phyloP scores from a whole-genome alignment of 306 rosid genomes.

The Ormosia emarginata region DNA sequence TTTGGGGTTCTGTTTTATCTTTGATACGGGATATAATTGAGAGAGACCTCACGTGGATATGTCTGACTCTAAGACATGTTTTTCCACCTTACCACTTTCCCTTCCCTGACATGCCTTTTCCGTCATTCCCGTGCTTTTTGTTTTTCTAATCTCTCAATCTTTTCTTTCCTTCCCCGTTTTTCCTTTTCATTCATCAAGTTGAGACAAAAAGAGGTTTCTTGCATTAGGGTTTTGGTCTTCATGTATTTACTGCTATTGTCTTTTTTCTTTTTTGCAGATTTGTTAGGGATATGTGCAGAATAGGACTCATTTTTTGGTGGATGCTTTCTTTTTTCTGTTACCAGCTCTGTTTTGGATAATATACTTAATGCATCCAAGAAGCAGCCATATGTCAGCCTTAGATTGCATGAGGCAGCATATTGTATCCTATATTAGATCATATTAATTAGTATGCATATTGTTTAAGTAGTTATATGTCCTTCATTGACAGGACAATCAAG shows the following conservation, averaged over 20 bases:
- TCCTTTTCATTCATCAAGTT: constrained; percentile 18
- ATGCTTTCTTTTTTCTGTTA: neutral
- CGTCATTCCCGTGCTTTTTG: constrained; percentile 27
- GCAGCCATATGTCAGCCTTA: constrained; percentile 32
- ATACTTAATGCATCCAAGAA: constrained; percentile 4
- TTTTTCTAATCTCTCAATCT: neutral
- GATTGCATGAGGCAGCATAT: constrained; percentile 20
- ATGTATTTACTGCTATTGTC: neutral
- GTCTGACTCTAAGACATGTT: constrained; percentile 32
- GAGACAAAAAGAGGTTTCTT: constrained; percentile 34
- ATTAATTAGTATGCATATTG: neutral
- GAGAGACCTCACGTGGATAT: constrained; percentile 24
- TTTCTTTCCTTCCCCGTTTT: neutral
- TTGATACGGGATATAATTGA: neutral
- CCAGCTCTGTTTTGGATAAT: neutral
- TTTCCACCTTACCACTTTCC: constrained; percentile 19
- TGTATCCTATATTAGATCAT: constrained; percentile 9
- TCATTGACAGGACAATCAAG: constrained; percentile 36
- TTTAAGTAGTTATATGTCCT: constrained; percentile 18
- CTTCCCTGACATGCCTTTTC: constrained; percentile 24
- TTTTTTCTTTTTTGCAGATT: neutral
- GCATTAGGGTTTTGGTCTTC: constrained; percentile 33
- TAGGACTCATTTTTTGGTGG: neutral
- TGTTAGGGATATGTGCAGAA: neutral
- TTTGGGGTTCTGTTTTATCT: neutral